phyloP scores from a whole-genome alignment of 78 protist species.

The Paulinella micropora region DNA sequence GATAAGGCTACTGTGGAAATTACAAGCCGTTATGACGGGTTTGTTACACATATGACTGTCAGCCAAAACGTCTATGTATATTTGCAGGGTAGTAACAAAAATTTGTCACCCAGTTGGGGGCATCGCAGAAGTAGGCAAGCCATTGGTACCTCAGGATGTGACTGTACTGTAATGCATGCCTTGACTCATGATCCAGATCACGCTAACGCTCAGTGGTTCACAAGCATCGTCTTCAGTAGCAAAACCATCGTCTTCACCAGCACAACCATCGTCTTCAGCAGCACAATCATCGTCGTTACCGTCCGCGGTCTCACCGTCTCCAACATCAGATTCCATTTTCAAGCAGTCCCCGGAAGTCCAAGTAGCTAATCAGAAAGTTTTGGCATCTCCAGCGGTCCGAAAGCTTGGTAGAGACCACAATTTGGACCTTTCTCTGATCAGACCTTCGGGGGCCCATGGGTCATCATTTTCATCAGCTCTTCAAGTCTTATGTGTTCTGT shows the following conservation, averaged over 20 bases:
- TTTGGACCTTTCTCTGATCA: constrained; percentile 38
- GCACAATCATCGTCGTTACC: not conserved
- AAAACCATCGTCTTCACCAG: not conserved
- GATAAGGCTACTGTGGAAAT: constrained; percentile 87
- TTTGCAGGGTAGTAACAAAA: not conserved
- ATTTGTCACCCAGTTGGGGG: no score
- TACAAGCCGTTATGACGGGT: constrained; percentile 61
- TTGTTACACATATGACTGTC: constrained; percentile 41
- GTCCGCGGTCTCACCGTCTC: not conserved
- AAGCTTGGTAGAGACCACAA: constrained; percentile 47
- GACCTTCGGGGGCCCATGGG: constrained; percentile 59
- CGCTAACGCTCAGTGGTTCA: not conserved
- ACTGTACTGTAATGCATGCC: no score
- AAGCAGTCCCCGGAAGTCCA: not conserved
- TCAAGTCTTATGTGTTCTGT: no score
- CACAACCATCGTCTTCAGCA: not conserved
- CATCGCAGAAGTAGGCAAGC: constrained; percentile 60
- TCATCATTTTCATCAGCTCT: no score
- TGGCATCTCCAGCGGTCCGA: constrained; percentile 76
- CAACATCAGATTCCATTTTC: no score
- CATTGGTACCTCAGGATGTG: no score
- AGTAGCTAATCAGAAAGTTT: constrained; percentile 15
- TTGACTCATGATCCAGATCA: no score
- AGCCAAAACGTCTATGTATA: constrained; percentile 40
- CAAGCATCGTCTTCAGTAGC: not conserved